Evolutionary conservation across 345 rosid species (phyloP), one percentile per base, ranked within the genome.

Genomic region (Euphorbia peplus): DNA sequence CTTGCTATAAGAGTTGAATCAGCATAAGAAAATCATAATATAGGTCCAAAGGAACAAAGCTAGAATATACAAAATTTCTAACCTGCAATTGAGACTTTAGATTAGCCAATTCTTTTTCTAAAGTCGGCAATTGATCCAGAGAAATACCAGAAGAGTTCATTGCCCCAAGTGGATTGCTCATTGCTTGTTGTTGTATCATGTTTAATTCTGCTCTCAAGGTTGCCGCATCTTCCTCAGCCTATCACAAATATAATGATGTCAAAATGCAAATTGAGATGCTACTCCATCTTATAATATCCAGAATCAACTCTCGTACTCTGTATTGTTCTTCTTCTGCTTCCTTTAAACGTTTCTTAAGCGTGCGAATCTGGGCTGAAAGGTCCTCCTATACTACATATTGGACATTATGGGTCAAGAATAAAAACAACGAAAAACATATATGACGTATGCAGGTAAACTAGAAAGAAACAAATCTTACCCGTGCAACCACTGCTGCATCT

Each of bases 141-240:
- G 87, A 71, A 76, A 30, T 66, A 69, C 83, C 89, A 71, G 78
- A 62, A 35, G 80, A 68, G 32, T 76, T 56, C 11, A 77, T 83
- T 75, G 85, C 97, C 66, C 61, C 76, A 75, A 79, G 76, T 61
- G 84, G 73, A 78, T 81, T 73, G 69, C 52, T 68, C 79, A 87
- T 83, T 35, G 85, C 80, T 80, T 91, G 96, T 60, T 81, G 95
- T 80, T 90, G 99, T 18, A 87, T 75, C 14, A 81, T 82, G 83
- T 91, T 91, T 60, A 95, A 86, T 75, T 95, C 99, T 22, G 97
- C 92, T 85, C 99, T 90, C 78, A 95, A 80, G 66, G 98, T 79
- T 67, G 98, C 96, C 26, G 98, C 88, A 83, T 95, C 99, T 87
- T 91, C 98, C 87, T 95, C 99, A 8, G 99, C 99, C 99, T 95